Conservation (phyloP, 1,284 basidiomycete species). For the Vanrija humicola region DNA sequence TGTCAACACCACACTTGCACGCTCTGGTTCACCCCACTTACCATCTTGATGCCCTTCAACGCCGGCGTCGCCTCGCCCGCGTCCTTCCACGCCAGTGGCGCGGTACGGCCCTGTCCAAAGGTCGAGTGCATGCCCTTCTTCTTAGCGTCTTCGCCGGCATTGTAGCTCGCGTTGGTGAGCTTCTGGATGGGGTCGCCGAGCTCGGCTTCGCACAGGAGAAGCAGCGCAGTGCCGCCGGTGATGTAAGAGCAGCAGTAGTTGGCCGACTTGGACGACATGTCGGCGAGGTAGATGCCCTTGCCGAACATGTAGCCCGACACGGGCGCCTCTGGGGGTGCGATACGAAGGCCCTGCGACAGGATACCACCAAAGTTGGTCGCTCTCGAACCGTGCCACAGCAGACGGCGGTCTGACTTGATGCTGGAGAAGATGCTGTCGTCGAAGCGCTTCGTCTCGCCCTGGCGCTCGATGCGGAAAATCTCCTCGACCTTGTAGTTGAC, state of each 20-base stretch:
- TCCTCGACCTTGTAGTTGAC: slow-evolving; percentile 53
- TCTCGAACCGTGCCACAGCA: slow-evolving; percentile 62
- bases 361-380: slow-evolving; percentile 52
- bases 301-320: slow-evolving; percentile 61
- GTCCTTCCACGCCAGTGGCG: slow-evolving; percentile 18
- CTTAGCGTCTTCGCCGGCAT: slow-evolving; percentile 11
- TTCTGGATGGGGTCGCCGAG: slow-evolving; percentile 16
- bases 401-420: slow-evolving; percentile 54
- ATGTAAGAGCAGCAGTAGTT: slow-evolving; percentile 56
- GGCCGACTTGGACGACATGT: slow-evolving; percentile 66
- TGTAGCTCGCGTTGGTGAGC: slow-evolving; percentile 13
- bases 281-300: slow-evolving; percentile 65
- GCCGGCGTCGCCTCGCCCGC: slow-evolving; percentile 11
- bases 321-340: slow-evolving; percentile 61
- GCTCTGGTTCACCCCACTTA: background rate
- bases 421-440: slow-evolving; percentile 53
- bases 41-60: slow-evolving; percentile 17
- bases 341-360: slow-evolving; percentile 62
- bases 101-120: slow-evolving; percentile 16
- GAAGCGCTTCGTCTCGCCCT: slow-evolving; percentile 55
- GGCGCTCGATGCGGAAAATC: slow-evolving; percentile 59
- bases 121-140: slow-evolving; percentile 12
- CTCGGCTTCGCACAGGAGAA: slow-evolving; percentile 22
- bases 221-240: slow-evolving; percentile 11
- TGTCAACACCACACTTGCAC: background rate